A percentile compares a stretch with the other conserved stretches of the same genome.
phyloP scores from a whole-genome alignment of 768 basidiomycete genomes.

The Lentinula detonsa region DNA sequence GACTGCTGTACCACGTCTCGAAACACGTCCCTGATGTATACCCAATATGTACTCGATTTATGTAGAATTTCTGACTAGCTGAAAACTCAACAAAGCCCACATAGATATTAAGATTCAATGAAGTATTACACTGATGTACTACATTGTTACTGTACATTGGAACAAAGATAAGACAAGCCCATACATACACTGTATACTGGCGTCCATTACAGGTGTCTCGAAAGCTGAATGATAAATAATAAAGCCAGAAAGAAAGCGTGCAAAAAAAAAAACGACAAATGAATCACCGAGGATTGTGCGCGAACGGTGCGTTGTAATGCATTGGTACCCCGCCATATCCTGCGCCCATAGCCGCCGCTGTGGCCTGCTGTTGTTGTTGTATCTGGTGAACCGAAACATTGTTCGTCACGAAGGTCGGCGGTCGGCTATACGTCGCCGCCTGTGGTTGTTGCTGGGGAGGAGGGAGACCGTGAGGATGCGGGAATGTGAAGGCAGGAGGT shows the following conservation, averaged over 20 bases:
- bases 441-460: conserved; percentile 42
- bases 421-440: conserved; percentile 19
- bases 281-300: conserved; percentile 5
- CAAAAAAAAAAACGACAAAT: too few species aligned
- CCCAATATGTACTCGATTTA: neutral
- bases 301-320: conserved; percentile 1
- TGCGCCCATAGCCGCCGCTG: conserved; percentile 1
- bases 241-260: neutral
- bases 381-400: conserved; percentile 1
- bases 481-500: conserved; percentile 64
- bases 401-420: conserved; percentile 1
- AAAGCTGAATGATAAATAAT: neutral
- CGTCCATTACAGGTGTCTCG: neutral
- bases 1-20: neutral
- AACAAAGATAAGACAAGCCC: neutral
- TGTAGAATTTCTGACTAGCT: neutral
- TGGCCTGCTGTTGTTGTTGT: conserved; percentile 1
- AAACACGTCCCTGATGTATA: neutral
- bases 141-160: neutral
- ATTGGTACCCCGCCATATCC: conserved; percentile 1
- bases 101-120: neutral
- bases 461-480: conserved; percentile 51
- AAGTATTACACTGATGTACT: neutral
- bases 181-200: neutral
- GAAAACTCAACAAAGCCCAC: too few species aligned